Base-by-base conservation (phyloP, 805 yeast species). In the Schizosaccharomyces cryophilus region DNA sequence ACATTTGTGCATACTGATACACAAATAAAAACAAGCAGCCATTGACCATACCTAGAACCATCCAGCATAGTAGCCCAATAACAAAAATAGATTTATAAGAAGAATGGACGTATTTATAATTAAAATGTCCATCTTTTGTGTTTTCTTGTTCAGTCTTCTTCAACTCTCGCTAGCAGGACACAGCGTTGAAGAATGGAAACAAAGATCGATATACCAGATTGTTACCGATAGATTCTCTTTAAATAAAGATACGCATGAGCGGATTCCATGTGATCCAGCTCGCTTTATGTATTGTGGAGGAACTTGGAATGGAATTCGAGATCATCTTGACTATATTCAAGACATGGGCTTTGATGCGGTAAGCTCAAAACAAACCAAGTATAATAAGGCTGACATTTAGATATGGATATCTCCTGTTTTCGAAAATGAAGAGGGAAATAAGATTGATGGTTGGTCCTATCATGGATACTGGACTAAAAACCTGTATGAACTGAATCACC, bases 341-440 rank as follows among this genome's bases (percentile, higher is more conserved):
- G 60, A 42, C 19, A 61, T 61, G 63, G 63, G 63, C 3, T 61
- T 61, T 35, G 63, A 60, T 31, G 63, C 63, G 13, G 60, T 56
- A 56, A 31, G 60, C 9, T 51, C 24, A 3, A 48, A 4, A 21
- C 11, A 2, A 26, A 29, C 3, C 13, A 15, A 17, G 19, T 21
- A 51, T 1, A 6, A 13, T 24, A 17, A 51, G 3, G 2, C 30
- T 51, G 35, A 51, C 38, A 2, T 54, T 24, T 56, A 56, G 60
- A 35, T 61, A n/a, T 61, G 63, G 63, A 60, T 61, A 15, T 61
- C 63, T 5, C 63, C 63, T 7, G 19, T 61, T 5, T 42, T 60
- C 17, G 48, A 47, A 51, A 61, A 61, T 30, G 54, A 61, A 29
- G 63, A 61, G 11, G 54, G 31, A n/a, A 40, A 59, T 15, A 38